Conservation (phyloP, 1,284 basidiomycete species). For the Malassezia equina region DNA sequence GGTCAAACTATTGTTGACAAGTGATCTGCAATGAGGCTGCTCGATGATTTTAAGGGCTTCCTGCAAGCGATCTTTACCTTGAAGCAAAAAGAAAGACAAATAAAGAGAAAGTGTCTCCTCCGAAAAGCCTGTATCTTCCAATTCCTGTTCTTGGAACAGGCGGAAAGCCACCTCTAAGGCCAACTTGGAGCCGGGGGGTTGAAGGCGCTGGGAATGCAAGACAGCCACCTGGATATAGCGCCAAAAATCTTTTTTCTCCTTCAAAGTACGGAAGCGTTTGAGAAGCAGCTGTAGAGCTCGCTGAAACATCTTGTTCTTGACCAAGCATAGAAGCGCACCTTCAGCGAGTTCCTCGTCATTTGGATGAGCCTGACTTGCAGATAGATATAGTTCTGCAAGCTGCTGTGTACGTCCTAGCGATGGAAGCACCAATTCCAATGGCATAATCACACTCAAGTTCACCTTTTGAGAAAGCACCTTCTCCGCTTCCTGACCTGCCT, state of each 20-base stretch:
- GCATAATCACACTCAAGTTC: slow-evolving; percentile 4
- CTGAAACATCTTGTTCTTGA: slow-evolving; percentile 12
- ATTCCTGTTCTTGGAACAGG: slow-evolving; percentile 5
- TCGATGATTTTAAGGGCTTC: slow-evolving; percentile 6
- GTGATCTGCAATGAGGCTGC: background rate
- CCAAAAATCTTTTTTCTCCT: slow-evolving; percentile 8
- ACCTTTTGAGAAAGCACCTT: background rate
- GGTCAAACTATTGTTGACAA: slow-evolving; percentile 6
- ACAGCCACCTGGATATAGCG: slow-evolving; percentile 10
- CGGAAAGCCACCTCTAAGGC: slow-evolving; percentile 11
- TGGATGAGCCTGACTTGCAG: slow-evolving; percentile 9
- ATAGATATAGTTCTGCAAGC: slow-evolving; percentile 13
- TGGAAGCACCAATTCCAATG: slow-evolving; percentile 7
- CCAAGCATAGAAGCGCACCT: background rate
- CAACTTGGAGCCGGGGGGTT: slow-evolving; percentile 9
- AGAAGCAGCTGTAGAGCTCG: slow-evolving; percentile 8
- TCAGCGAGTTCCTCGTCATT: slow-evolving; percentile 11
- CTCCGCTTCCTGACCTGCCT: background rate
- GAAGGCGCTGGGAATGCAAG: slow-evolving; percentile 8
- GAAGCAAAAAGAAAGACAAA: slow-evolving; percentile 4
- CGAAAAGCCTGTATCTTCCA: background rate
- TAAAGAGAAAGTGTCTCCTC: slow-evolving; percentile 14
- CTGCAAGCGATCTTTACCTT: background rate
- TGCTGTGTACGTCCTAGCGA: slow-evolving; percentile 1
- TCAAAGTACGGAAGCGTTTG: background rate